Conservation (phyloP, 116 monocot genomes). For the Cymodocea nodosa region DNA sequence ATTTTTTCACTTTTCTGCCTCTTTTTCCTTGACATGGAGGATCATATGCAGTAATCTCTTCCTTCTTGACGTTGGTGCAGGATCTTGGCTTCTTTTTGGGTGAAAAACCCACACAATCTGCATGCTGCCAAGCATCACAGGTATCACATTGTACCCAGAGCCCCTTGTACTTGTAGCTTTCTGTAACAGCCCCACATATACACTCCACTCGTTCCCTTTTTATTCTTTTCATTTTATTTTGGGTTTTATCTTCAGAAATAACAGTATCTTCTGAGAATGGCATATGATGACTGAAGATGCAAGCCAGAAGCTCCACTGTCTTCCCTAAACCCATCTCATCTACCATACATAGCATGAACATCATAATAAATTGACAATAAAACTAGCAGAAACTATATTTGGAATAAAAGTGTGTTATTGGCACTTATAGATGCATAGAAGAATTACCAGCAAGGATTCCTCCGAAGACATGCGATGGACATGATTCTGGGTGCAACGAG, state of each 20-base stretch:
- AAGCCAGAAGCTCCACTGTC: constrained; percentile 90
- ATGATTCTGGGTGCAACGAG: constrained; percentile 44
- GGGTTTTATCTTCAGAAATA: constrained; percentile 19
- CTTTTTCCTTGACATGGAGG: constrained; percentile 9
- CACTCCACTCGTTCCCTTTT: constrained; percentile 91
- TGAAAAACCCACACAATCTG: constrained; percentile 74
- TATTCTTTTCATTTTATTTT: constrained; percentile 38
- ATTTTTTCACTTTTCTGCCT: constrained; percentile 15
- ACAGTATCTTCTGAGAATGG: constrained; percentile 14
- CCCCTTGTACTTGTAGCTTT: constrained; percentile 58
- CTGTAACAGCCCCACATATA: constrained; percentile 83
- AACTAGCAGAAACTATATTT: neutral
- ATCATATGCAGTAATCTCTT: constrained; percentile 6
- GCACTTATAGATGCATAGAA: constrained; percentile 2
- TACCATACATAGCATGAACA: constrained; percentile 19
- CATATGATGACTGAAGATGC: constrained; percentile 55
- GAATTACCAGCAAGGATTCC: constrained; percentile 86
- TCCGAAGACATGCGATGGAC: constrained; percentile 46
- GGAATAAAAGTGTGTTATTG: neutral
- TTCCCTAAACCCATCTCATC: constrained; percentile 99
- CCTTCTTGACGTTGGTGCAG: neutral
- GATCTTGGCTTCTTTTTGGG: constrained; percentile 33
- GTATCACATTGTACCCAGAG: constrained; percentile 96
- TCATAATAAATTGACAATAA: constrained; percentile 9
- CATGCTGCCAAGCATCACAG: constrained; percentile 99